These are phyloP conservation scores for Aureobasidium subglaciale DNA, from an alignment of 2,329 filamentous ascomycete genomes.

Conservation along the genomic window DNA sequence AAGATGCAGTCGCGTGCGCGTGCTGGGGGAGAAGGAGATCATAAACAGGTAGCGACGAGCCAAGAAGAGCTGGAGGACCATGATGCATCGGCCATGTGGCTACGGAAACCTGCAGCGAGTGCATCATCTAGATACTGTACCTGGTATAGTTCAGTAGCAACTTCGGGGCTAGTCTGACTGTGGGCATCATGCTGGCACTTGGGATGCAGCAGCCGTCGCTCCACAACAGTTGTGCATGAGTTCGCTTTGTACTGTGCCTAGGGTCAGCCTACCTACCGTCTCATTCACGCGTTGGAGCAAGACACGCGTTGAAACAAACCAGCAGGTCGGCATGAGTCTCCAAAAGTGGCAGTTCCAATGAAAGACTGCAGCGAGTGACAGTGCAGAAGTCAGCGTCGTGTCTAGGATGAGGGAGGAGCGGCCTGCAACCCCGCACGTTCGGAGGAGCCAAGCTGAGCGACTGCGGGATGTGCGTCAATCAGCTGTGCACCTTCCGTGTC, in stretches of 20 bases:
- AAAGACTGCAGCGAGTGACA: background rate
- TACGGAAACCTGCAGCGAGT: background rate
- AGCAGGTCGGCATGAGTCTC: too few relatives aligned
- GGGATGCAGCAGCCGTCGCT: background rate
- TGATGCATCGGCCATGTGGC: background rate
- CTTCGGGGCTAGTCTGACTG: background rate
- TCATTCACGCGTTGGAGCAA: too few relatives aligned
- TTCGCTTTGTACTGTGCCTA: background rate
- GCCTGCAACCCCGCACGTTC: background rate
- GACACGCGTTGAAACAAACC: too few relatives aligned
- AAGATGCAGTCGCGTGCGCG: background rate
- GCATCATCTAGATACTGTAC: slow-evolving; percentile 2
- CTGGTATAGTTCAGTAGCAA: background rate
- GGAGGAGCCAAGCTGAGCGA: slow-evolving; percentile 3
- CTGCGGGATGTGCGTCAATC: background rate
- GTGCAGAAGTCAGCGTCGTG: background rate
- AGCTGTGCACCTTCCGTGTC: background rate
- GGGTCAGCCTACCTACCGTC: too few relatives aligned
- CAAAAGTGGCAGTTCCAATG: too few relatives aligned
- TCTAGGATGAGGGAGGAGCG: background rate
- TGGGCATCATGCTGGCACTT: background rate
- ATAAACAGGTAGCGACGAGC: background rate
- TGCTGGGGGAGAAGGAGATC: background rate
- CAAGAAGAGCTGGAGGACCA: background rate
- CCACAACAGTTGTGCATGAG: background rate